phyloP scores from a whole-genome alignment of 75 land plant genomes.

The Sequoia sempervirens region DNA sequence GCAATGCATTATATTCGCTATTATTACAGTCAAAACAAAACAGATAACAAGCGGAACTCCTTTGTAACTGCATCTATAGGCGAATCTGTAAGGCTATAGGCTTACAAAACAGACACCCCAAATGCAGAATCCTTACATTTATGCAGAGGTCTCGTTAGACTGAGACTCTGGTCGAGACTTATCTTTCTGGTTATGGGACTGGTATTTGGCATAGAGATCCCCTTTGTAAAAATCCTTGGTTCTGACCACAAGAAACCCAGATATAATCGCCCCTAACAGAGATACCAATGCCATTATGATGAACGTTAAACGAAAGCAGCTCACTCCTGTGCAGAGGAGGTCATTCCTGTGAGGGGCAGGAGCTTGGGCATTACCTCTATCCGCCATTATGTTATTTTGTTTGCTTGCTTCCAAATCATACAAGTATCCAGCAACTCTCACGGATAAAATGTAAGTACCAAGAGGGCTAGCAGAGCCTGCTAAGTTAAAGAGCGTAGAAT shows the following conservation, averaged over 20 bases:
- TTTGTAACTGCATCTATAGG: too few species aligned
- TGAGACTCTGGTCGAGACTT: neutral
- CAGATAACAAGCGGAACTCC: too few species aligned
- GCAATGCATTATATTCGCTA: too few species aligned
- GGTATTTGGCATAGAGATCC: conserved; percentile 46
- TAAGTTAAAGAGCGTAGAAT: conserved; percentile 54
- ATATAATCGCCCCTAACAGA: conserved; percentile 31
- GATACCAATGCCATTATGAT: conserved; percentile 47
- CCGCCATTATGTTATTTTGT: conserved; percentile 9
- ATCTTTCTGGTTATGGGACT: too few species aligned
- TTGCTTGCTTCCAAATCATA: conserved; percentile 61
- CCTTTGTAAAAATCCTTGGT: conserved; percentile 49
- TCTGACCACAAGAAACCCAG: conserved; percentile 35
- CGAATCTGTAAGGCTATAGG: too few species aligned
- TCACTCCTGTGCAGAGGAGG: conserved; percentile 34
- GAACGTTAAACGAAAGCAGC: conserved; percentile 46
- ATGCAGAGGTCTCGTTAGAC: neutral
- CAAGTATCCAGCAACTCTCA: conserved; percentile 47
- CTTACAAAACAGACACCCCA: too few species aligned
- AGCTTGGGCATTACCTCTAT: neutral
- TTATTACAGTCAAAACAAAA: too few species aligned
- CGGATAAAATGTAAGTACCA: conserved; percentile 57
- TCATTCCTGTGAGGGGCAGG: neutral
- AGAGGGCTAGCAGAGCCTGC: conserved; percentile 55
- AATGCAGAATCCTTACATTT: too few species aligned